Evolutionary conservation across 768 basidiomycete genomes (phyloP).

Genomic region (Lentinula boryana): DNA sequence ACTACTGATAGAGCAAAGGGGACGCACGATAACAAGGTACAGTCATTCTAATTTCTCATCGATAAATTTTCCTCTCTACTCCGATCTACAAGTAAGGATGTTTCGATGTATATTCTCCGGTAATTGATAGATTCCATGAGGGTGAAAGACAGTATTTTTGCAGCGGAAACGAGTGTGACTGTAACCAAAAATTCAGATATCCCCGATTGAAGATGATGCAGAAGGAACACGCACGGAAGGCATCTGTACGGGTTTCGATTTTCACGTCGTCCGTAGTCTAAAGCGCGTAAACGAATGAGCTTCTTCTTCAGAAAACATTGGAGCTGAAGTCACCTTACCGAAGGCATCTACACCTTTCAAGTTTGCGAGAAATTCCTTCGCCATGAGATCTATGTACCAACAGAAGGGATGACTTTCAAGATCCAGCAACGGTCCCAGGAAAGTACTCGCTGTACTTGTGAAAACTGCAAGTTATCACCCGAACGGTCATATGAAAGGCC

Average conservation of each 20-base stretch:
- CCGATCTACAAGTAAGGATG: constrained; percentile 91
- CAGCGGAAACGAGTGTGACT: constrained; percentile 92
- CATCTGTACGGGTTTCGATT: constrained; percentile 94
- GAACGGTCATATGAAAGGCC: constrained; percentile 94
- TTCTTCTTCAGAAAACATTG: background rate
- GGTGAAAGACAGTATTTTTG: constrained; percentile 88
- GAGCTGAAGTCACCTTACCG: constrained; percentile 73
- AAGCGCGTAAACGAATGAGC: background rate
- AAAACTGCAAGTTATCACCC: constrained; percentile 96
- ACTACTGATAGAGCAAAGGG: background rate
- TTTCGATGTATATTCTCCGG: constrained; percentile 77
- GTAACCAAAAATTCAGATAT: background rate
- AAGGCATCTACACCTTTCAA: constrained; percentile 97
- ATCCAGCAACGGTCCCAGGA: constrained; percentile 49
- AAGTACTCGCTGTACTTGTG: constrained; percentile 98
- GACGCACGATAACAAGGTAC: constrained; percentile 95
- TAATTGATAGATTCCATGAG: constrained; percentile 97
- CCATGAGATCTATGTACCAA: constrained; percentile 37
- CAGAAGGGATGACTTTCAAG: background rate
- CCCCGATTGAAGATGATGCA: no score
- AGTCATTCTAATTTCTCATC: constrained; percentile 79
- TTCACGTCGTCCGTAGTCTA: constrained; percentile 99
- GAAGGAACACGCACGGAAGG: constrained; percentile 56
- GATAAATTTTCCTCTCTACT: constrained; percentile 92
- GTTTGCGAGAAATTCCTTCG: constrained; percentile 67